Base-by-base conservation (phyloP, 345 rosid species). In the Eucalyptus victrix region DNA sequence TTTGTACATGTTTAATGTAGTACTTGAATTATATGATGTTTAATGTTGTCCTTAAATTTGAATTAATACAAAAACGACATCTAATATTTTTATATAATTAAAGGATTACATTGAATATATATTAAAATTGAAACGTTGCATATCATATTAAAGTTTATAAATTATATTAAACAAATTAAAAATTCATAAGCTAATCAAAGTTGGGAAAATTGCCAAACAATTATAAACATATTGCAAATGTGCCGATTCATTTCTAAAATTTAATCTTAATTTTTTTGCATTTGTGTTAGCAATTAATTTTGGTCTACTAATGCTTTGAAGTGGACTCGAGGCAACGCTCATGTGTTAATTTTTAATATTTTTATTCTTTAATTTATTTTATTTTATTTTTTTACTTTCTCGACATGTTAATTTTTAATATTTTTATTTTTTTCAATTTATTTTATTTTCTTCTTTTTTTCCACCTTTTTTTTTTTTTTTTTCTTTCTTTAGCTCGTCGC, bases 271-370 rank as follows among this genome's bases (percentile, higher is more conserved):
- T 0, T 53, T 1, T 53, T 53, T 53, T 53, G 4, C 0, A 53
- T 53, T 53, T 8, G 1, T 4, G 0, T 53, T 53, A 19, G 3
- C 0, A 53, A 0, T 53, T 19, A 53, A 19, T 19, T 19, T 53
- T 53, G 58, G 5, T 53, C 0, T 0, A 53, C 5, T 53, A 53
- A 1, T 0, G 0, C 0, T 34, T 34, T 19, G 2, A 19, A 53
- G 56, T 53, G 2, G 24, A 53, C 56, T 53, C 4, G 0, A 19
- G 24, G 1, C 0, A 2, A 51, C 1, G 1, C 4, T 1, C 0
- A 53, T 18, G 2, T n/a, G 1, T 50, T 49, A 15, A 49, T 49
- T 49, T 49, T 49, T 5, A 2, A 49, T 34, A 13, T 49, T 49
- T 49, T 49, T 49, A 4, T 5, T 13, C 13, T 49, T 49, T 16